Base-by-base conservation (phyloP, 192 early-diverging fungal species). In the Cetraspora pellucida region DNA sequence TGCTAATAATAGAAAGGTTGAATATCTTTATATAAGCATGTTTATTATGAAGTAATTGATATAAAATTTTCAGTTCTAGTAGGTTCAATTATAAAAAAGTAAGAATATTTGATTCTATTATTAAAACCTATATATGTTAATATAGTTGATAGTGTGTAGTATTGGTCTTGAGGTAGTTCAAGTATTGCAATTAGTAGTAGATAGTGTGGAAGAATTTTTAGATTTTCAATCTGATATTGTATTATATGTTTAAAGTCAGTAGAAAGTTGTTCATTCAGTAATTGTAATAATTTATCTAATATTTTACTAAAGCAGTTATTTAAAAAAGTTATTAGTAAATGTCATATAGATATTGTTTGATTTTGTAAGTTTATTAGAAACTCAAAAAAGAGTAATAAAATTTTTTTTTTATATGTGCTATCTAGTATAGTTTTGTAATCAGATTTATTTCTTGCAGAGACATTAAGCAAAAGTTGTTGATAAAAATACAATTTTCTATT, bases 1-100 rank as follows among this genome's bases (percentile, higher is more conserved):
- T 6, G 37, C 28, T 67, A 67, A 14, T 17, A 67, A 43, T 67
- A 47, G 5, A 5, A 21, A 67, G 1, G 46, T 68, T 13, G 43
- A 43, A 68, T 25, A 19, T 68, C 46, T 68, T 44, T 45, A 5
- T 13, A 8, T 44, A 67, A 47, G 3, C n/a, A 46, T 0, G 19
- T 46, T 47, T 25, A 21, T 46, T 37, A 67, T 67, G 2, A 67
- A 10, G 3, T 45, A 6, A 4, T 45, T 67, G 14, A 67, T 67
- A 67, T 47, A 68, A 23, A 43, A 68, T 68, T 68, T 68, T 49
- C 19, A 10, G 43, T 68, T 21, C 66, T 17, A 68, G 43, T 43
- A 9, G 66, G 46, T 0, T 43, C 43, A 47, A 43, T 49, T 46
- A 68, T 47, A 68, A 68, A 68, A 17, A 46, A 45, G 10, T 68